Base-by-base conservation (phyloP, 1,284 basidiomycete genomes). In the Tremellales sp. region DNA sequence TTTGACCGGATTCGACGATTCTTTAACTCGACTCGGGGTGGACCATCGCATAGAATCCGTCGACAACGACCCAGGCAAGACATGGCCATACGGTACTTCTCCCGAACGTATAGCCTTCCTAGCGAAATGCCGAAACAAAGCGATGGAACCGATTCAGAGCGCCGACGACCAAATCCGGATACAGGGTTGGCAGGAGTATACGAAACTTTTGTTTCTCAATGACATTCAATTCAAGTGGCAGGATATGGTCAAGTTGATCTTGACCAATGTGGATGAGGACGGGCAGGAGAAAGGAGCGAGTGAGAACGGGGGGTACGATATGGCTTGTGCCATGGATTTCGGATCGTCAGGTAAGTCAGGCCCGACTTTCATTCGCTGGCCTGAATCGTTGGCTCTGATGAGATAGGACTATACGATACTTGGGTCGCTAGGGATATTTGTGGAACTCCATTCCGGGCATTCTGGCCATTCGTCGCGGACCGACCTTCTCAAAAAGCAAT, bases 391-490 rank as follows among this genome's bases (percentile, higher is more conserved):
- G 29, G 26, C 19, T 24, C 21, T 24, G 22, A 24, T 17, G 22
- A 24, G 23, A 10, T 43, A 60, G 61, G 60, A 13, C 43, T 61
- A 27, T 80, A 81, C 61, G 79, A 80, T 52, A 75, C 76, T 37
- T 80, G 77, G 77, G 79, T 79, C 21, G 64, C 75, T 4, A 72
- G 71, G 46, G 78, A 76, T 59, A 64, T 72, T 46, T 75, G 76
- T 48, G 77, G 69, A 12, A 61, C 66, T 3, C 74, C 78, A 3
- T 61, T 75, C 3, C 75, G 77, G 21, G 67, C 72, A 10, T 74
- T 78, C 50, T 82, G 79, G 79, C 81, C 81, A 0, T 81, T 78
- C 60, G 78, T 81, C 56, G 70, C 77, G 53, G 77, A 80, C 51
- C 49, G 49, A 39, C 64, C 57, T 59, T 63, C 55, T 54, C 64